A percentile compares a stretch with the other conserved stretches of the same genome.
Conservation (phyloP, 306 rosid species). For the Cercis canadensis region DNA sequence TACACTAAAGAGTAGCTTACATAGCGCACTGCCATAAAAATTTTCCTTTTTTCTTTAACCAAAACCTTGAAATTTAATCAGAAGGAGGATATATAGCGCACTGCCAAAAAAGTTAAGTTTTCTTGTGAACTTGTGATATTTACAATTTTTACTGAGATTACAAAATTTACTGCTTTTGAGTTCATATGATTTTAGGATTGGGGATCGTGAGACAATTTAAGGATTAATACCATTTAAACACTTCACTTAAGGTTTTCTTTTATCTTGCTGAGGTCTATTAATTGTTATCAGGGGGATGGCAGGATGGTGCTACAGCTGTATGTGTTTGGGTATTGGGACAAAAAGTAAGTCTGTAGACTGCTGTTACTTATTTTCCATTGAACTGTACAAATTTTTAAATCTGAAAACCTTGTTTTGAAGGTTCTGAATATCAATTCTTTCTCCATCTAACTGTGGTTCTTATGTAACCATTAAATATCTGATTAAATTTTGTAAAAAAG, state of each 20-base stretch:
- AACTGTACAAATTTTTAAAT: not conserved
- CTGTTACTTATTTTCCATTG: constrained; percentile 1
- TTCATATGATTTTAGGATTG: constrained; percentile 11
- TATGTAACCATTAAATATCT: not conserved
- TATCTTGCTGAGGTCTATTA: constrained; percentile 41
- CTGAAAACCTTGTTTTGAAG: not conserved
- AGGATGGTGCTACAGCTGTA: constrained; percentile 92
- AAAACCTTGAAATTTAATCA: too few species aligned
- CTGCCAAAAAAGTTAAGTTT: too few species aligned
- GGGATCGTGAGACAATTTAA: not conserved
- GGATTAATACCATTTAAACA: constrained; percentile 12
- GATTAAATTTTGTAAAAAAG: not conserved
- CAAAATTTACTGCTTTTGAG: constrained; percentile 9
- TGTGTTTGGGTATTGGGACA: constrained; percentile 86
- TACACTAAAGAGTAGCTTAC: too few species aligned
- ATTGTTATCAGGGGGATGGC: constrained; percentile 80
- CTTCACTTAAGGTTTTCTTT: constrained; percentile 32
- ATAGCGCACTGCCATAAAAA: too few species aligned
- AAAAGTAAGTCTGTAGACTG: constrained; percentile 56
- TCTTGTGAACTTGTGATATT: not conserved
- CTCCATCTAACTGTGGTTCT: not conserved
- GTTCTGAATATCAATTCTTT: not conserved
- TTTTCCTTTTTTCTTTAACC: too few species aligned
- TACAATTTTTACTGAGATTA: not conserved
- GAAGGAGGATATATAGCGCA: too few species aligned